These are phyloP conservation scores for Diplodia scrobiculata DNA, from an alignment of 2,329 filamentous ascomycete species.

Conservation along the genomic window DNA sequence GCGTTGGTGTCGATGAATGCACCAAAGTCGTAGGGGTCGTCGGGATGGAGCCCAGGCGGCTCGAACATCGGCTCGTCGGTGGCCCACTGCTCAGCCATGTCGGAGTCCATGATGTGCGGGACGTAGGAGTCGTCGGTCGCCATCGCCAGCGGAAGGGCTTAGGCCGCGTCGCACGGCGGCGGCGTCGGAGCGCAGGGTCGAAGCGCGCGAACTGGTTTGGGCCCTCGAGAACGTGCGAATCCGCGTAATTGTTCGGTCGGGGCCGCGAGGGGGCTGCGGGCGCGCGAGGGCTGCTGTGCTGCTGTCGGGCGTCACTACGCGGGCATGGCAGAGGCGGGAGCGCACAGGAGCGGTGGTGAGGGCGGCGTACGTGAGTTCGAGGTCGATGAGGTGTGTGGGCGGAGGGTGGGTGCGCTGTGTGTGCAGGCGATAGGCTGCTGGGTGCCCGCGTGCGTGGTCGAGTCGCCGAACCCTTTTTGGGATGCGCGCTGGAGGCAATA, in stretches of 20 bases:
- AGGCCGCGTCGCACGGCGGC: slow-evolving; percentile 24
- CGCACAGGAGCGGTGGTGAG: neutral
- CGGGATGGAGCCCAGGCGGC: slow-evolving; percentile 31
- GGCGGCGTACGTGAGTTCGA: neutral
- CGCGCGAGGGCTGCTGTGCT: neutral
- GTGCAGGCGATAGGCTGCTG: slow-evolving; percentile 17
- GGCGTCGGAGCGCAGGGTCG: slow-evolving; percentile 16
- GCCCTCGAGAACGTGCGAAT: slow-evolving; percentile 19
- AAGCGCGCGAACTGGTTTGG: slow-evolving; percentile 11
- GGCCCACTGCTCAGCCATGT: slow-evolving; percentile 33
- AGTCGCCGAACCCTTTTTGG: slow-evolving; percentile 22
- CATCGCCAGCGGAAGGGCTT: slow-evolving; percentile 8
- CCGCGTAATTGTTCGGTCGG: slow-evolving; percentile 11
- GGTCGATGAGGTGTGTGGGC: slow-evolving; percentile 7
- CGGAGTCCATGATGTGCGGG: slow-evolving; percentile 32
- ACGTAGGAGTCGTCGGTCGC: slow-evolving; percentile 28
- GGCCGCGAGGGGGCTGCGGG: slow-evolving; percentile 7
- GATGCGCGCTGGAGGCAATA: slow-evolving; percentile 22
- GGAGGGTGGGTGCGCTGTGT: slow-evolving; percentile 25
- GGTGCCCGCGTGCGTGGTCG: slow-evolving; percentile 19
- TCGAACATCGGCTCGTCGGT: slow-evolving; percentile 36
- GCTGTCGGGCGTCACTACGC: slow-evolving; percentile 16
- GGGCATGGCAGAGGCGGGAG: slow-evolving; percentile 21
- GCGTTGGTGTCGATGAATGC: slow-evolving; percentile 24
- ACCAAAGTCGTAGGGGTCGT: slow-evolving; percentile 5